Evolutionary conservation across 192 early-diverging fungal genomes (phyloP), one percentile per base, ranked within the genome.

Genomic region (Umbelopsis isabellina): DNA sequence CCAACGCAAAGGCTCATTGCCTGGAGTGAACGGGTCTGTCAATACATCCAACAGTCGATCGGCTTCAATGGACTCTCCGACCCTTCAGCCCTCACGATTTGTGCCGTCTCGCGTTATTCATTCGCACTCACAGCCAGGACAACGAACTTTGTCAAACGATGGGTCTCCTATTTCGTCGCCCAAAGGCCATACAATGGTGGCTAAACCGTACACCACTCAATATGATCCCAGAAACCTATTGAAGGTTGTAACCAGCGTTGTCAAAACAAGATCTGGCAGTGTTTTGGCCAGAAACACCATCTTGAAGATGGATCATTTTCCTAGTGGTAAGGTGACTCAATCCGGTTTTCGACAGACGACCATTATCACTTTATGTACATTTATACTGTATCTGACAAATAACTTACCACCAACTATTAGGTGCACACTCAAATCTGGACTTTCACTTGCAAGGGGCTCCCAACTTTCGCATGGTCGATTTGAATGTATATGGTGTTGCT

Each of bases 381-480:
- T 27, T 27, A 22, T 9, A 2, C 1, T 30, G 1, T 23, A 23
- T 30, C 2, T 27, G 10, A 18, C 23, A 41, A 5, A 22, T 13
- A 10, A 16, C 46, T 23, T 46, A n/a, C 16, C 7, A 21, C 46
- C n/a, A 18, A 21, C 22, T 52, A 66, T 61, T 64, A 58, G 80
- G 73, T 66, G 46, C 51, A 15, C 68, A 76, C 65, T 72, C 81
- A 7, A 80, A 81, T 46, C 50, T 89, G 12, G 83, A 88, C 69
- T 83, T 90, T 52, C 78, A 88, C 70, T 68, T 90, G 33, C 83
- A 89, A 48, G 89, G 89, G 7, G 87, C 89, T 27, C 89, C 89
- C 22, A 89, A 90, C 69, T 90, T 90, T 77, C 81, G 89, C 22
- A 79, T 79, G 71, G 85, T 80, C 2, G 83, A 85, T 49, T 72